These are phyloP conservation scores for Trematosphaeria pertusa DNA, from an alignment of 2,329 filamentous ascomycete genomes.

Conservation along the genomic window DNA sequence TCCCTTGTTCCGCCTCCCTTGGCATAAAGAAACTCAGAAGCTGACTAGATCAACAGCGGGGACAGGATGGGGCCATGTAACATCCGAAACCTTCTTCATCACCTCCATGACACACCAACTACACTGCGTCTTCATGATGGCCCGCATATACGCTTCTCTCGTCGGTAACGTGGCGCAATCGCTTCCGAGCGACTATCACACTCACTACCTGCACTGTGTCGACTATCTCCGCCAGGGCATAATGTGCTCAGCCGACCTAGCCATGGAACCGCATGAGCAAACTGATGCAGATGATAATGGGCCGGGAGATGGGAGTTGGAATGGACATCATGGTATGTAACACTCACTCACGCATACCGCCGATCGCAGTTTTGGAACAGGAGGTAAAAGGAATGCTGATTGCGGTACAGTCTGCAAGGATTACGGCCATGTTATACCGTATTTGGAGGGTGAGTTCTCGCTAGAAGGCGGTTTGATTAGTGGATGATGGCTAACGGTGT, in stretches of 20 bases:
- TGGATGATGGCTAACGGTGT: neutral
- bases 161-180: slow-evolving; percentile 1
- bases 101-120: slow-evolving; percentile 18
- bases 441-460: slow-evolving; percentile 14
- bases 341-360: neutral
- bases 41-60: neutral
- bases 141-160: slow-evolving; percentile 14
- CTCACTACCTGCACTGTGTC: slow-evolving; percentile 20
- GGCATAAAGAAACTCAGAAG: too few relatives aligned
- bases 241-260: slow-evolving; percentile 22
- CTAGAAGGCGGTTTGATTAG: too few relatives aligned
- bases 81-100: slow-evolving; percentile 10
- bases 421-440: slow-evolving; percentile 15
- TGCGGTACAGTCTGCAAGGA: slow-evolving; percentile 13
- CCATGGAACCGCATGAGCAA: slow-evolving; percentile 16
- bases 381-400: neutral
- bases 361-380: too few relatives aligned
- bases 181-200: slow-evolving; percentile 14
- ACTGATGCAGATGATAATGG: slow-evolving; percentile 17
- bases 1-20: too few relatives aligned
- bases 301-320: slow-evolving; percentile 14
- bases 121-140: slow-evolving; percentile 18
- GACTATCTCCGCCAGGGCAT: slow-evolving; percentile 21
- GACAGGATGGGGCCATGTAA: slow-evolving; percentile 9
- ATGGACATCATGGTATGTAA: slow-evolving; percentile 15